Percentiles rank a stretch among this genome's conserved stretches.
Evolutionary conservation across 805 yeast genomes (phyloP).

Genomic region (Saccharomycopsis selenospora): DNA sequence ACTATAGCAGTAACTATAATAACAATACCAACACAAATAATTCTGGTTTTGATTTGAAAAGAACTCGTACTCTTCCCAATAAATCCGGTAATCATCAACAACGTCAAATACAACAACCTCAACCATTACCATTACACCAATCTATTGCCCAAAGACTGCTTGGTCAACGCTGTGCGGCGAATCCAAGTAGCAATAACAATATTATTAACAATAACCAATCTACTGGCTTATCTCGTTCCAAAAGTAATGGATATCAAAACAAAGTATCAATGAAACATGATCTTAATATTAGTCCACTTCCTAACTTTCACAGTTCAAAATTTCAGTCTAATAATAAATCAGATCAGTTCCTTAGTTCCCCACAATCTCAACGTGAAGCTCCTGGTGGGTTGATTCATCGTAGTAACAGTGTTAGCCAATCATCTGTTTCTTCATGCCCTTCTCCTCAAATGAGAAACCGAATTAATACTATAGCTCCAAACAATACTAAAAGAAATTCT

Average conservation of each 20-base stretch:
- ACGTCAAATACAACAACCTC: constrained; percentile 1
- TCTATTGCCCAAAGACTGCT: constrained; percentile 2
- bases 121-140: background rate
- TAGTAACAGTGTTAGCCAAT: background rate
- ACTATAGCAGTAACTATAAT: background rate
- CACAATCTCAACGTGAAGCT: background rate
- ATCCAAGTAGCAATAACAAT: background rate
- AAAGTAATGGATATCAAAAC: constrained; percentile 4
- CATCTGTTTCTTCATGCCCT: background rate
- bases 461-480: background rate
- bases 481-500: background rate
- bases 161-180: background rate
- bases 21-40: background rate
- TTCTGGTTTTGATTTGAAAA: background rate
- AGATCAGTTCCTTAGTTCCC: constrained; percentile 1
- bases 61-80: constrained; percentile 12
- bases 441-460: background rate
- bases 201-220: background rate
- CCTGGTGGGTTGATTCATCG: constrained; percentile 4
- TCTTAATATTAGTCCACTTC: background rate
- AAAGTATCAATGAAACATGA: background rate
- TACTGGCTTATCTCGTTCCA: constrained; percentile 6
- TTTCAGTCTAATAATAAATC: background rate
- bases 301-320: constrained; percentile 5
- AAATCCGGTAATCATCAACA: constrained; percentile 2